phyloP scores from a whole-genome alignment of 768 basidiomycete species.

The Lactarius evosmus region DNA sequence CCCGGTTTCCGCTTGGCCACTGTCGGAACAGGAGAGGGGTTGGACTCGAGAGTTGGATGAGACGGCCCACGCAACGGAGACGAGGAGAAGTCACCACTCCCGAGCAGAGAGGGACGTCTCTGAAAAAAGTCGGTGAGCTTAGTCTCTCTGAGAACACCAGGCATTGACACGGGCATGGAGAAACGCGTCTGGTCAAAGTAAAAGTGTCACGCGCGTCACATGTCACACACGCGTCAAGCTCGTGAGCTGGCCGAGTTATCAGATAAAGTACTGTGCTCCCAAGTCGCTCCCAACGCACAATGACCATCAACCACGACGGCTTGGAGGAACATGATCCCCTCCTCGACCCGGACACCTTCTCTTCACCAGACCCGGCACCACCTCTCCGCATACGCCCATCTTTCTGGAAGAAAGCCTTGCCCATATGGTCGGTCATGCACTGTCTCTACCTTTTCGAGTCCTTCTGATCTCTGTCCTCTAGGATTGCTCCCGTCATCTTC shows the following conservation, averaged over 20 bases:
- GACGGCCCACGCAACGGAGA: background rate
- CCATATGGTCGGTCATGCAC: conserved; percentile 6
- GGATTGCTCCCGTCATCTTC: conserved; percentile 27
- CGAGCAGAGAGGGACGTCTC: conserved; percentile 2
- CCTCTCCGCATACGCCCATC: background rate
- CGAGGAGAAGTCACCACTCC: background rate
- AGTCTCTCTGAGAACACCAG: conserved; percentile 9
- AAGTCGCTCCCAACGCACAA: background rate
- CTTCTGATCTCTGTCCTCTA: background rate
- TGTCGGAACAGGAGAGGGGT: background rate
- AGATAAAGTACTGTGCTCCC: background rate
- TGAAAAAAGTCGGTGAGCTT: conserved; percentile 24
- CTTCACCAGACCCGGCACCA: background rate
- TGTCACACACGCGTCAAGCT: conserved; percentile 5
- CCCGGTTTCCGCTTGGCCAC: conserved; percentile 21
- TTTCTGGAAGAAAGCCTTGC: conserved; percentile 22
- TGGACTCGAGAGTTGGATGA: background rate
- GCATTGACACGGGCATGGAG: conserved; percentile 1
- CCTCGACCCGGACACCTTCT: background rate
- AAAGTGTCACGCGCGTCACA: background rate
- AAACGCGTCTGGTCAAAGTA: conserved; percentile 13
- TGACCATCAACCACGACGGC: background rate
- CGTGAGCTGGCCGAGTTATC: conserved; percentile 3
- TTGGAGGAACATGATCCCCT: conserved; percentile 23
- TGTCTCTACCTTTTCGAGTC: background rate